phyloP scores from a whole-genome alignment of 805 yeast genomes.

The Wickerhamiella occidentalis region DNA sequence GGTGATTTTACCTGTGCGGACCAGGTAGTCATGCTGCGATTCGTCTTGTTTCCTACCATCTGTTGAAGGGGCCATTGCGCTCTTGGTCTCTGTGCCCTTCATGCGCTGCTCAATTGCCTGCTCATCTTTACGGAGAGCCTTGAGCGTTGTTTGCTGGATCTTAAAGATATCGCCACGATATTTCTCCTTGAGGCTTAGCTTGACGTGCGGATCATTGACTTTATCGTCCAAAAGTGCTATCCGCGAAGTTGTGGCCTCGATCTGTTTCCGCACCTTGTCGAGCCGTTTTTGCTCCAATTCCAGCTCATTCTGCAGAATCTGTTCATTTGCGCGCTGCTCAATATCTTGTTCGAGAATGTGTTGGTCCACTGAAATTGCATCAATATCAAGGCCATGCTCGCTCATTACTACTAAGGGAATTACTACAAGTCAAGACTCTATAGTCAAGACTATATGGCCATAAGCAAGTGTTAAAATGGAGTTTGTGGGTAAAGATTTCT shows the following conservation, averaged over 20 bases:
- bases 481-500: slow-evolving; percentile 34
- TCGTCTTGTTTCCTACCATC: slow-evolving; percentile 46
- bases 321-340: slow-evolving; percentile 45
- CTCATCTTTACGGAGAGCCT: slow-evolving; percentile 46
- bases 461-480: neutral
- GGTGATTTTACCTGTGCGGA: slow-evolving; percentile 84
- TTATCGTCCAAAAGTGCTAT: slow-evolving; percentile 38
- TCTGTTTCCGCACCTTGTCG: slow-evolving; percentile 46
- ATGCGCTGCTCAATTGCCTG: slow-evolving; percentile 46
- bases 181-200: slow-evolving; percentile 51
- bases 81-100: slow-evolving; percentile 19
- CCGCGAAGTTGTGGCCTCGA: slow-evolving; percentile 35
- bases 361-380: slow-evolving; percentile 60
- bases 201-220: slow-evolving; percentile 40
- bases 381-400: neutral
- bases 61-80: neutral
- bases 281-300: slow-evolving; percentile 68
- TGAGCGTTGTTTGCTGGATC: slow-evolving; percentile 40
- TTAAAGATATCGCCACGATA: slow-evolving; percentile 43
- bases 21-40: slow-evolving; percentile 61
- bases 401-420: neutral
- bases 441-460: no score
- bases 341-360: slow-evolving; percentile 63
- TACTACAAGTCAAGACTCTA: neutral
- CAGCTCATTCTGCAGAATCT: slow-evolving; percentile 46